These are phyloP conservation scores for Acidomyces sp. DNA, from an alignment of 495 filamentous ascomycete genomes.

Conservation along the genomic window DNA sequence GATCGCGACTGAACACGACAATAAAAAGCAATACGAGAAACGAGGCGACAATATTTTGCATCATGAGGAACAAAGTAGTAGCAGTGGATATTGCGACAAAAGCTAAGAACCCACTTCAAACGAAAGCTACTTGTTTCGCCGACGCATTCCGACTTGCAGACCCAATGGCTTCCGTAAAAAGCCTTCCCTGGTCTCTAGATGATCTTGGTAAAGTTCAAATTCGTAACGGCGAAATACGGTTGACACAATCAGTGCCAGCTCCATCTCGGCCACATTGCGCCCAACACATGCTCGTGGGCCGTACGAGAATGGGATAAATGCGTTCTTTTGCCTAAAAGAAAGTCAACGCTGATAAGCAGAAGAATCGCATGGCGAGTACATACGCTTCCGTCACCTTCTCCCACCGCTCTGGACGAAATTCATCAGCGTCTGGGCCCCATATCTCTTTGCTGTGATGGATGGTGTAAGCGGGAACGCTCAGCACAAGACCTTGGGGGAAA, in stretches of 20 bases:
- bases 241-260: constrained; percentile 65
- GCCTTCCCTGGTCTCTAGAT: constrained; percentile 69
- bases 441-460: constrained; percentile 72
- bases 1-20: too few relatives aligned
- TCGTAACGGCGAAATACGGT: constrained; percentile 67
- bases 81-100: too few relatives aligned
- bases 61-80: too few relatives aligned
- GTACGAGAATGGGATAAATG: constrained; percentile 75
- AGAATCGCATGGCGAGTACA: not conserved
- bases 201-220: constrained; percentile 56
- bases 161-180: constrained; percentile 81
- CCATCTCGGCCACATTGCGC: constrained; percentile 86
- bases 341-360: constrained; percentile 35
- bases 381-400: constrained; percentile 29
- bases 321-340: constrained; percentile 49
- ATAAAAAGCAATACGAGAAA: too few relatives aligned
- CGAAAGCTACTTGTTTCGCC: constrained; percentile 29
- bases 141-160: constrained; percentile 57
- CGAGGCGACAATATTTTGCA: too few relatives aligned
- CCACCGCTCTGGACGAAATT: constrained; percentile 73
- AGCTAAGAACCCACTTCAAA: too few relatives aligned
- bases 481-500: constrained; percentile 62
- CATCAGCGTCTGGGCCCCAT: constrained; percentile 71
- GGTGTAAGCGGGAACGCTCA: constrained; percentile 75
- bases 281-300: constrained; percentile 76